A percentile compares a stretch with the other conserved stretches of the same genome.
Evolutionary conservation across 2,329 filamentous ascomycete genomes (phyloP).

Genomic region (Colletotrichum higginsianum): DNA sequence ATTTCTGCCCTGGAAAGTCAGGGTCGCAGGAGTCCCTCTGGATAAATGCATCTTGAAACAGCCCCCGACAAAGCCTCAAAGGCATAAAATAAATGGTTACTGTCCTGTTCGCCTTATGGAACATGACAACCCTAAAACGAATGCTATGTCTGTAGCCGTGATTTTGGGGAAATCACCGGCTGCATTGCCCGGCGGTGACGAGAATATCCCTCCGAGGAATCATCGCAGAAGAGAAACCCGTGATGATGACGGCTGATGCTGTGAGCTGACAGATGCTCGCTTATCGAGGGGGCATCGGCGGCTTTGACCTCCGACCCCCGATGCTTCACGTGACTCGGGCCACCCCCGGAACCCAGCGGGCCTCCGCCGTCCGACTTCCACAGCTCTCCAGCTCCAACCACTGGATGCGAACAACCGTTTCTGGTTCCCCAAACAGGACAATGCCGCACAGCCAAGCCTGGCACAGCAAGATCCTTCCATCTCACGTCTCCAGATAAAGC

Average conservation of each 20-base stretch:
- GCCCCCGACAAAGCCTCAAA: conserved; percentile 6
- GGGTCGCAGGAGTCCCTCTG: neutral
- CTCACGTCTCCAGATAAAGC: no score
- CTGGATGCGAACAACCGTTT: neutral
- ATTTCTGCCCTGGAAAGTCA: neutral
- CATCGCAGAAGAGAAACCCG: neutral
- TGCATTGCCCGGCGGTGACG: neutral
- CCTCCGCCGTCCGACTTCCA: neutral
- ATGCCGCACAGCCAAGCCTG: neutral
- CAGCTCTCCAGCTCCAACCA: neutral
- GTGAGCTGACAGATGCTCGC: no score
- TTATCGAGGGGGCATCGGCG: neutral
- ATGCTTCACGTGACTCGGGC: neutral
- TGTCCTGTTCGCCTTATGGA: neutral
- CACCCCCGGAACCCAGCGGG: neutral
- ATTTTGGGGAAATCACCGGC: neutral
- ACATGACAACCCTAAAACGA: neutral
- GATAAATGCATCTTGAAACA: conserved; percentile 26
- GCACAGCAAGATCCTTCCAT: neutral
- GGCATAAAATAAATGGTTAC: neutral
- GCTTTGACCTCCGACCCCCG: conserved; percentile 8
- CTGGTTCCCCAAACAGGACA: neutral
- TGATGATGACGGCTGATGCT: no score
- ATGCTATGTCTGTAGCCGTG: neutral
- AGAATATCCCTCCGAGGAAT: neutral